Conservation (phyloP, 2,329 filamentous ascomycete species). For the Pseudocercospora musae region DNA sequence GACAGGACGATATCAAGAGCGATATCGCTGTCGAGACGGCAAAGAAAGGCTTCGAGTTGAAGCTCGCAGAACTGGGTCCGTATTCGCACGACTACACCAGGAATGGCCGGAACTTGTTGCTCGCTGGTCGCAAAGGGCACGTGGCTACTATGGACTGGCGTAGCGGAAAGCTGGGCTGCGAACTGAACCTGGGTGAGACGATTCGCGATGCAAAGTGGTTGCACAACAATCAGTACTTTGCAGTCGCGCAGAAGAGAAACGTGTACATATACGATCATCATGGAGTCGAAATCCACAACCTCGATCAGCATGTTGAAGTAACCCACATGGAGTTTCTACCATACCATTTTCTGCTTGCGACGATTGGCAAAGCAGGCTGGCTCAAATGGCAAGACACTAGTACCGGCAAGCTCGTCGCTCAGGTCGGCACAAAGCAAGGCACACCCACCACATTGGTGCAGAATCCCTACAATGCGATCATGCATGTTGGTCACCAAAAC, state of each 20-base stretch:
- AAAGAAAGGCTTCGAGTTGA: slow-evolving; percentile 89
- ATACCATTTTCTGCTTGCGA: slow-evolving; percentile 91
- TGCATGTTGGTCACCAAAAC: slow-evolving; percentile 92
- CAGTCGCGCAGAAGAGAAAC: slow-evolving; percentile 92
- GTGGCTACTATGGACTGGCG: slow-evolving; percentile 96
- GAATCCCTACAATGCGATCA: slow-evolving; percentile 87
- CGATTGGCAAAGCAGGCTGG: slow-evolving; percentile 76
- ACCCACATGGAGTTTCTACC: slow-evolving; percentile 93
- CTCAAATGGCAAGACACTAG: slow-evolving; percentile 95
- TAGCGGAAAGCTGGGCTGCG: slow-evolving; percentile 83
- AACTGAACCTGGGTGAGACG: slow-evolving; percentile 87
- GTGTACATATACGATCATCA: slow-evolving; percentile 94
- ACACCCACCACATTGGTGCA: slow-evolving; percentile 79
- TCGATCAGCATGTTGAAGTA: slow-evolving; percentile 87
- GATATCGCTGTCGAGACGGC: slow-evolving; percentile 78
- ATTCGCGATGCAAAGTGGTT: slow-evolving; percentile 86
- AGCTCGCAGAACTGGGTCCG: slow-evolving; percentile 76
- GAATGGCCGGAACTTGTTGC: slow-evolving; percentile 79
- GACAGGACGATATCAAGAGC: slow-evolving; percentile 77
- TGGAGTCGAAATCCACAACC: slow-evolving; percentile 86
- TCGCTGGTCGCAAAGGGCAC: slow-evolving; percentile 90
- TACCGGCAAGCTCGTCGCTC: slow-evolving; percentile 82
- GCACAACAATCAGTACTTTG: slow-evolving; percentile 92
- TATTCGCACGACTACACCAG: slow-evolving; percentile 86
- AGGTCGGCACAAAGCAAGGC: slow-evolving; percentile 80